Conservation (phyloP, 345 rosid genomes). For the Salix suchowensis region DNA sequence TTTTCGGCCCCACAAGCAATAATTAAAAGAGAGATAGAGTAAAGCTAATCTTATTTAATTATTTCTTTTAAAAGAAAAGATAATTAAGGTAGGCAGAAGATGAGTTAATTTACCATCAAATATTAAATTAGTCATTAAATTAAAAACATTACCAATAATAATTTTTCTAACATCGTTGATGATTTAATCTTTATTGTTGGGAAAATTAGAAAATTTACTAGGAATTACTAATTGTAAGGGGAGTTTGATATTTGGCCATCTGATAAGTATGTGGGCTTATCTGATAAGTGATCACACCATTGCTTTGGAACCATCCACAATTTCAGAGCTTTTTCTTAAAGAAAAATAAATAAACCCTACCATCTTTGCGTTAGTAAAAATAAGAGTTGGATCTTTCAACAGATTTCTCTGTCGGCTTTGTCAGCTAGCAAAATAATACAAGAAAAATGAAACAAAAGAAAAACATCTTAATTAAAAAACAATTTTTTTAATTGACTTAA, state of each 20-base stretch:
- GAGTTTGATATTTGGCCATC: too few species aligned
- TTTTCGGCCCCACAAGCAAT: neutral
- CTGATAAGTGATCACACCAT: neutral
- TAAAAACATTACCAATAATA: neutral
- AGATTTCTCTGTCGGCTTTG: neutral
- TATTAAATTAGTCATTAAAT: neutral
- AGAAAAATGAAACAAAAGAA: neutral
- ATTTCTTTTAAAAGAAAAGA: neutral
- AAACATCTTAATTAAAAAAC: neutral
- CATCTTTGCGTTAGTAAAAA: neutral
- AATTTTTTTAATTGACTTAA: neutral
- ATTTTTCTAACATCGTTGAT: neutral
- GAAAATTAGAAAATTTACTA: too few species aligned
- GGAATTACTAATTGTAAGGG: too few species aligned
- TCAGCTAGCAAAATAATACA: neutral
- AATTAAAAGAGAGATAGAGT: neutral
- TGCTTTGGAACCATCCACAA: neutral
- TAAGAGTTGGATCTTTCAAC: neutral
- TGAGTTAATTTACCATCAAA: neutral
- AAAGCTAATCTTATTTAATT: neutral
- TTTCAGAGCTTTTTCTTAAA: neutral
- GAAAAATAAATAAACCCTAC: neutral
- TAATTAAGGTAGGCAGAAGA: neutral
- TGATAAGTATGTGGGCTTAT: rapidly evolving
- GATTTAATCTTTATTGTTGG: neutral